Percentiles rank a stretch among this genome's conserved stretches.
These are phyloP conservation scores for Fusarium sp. DNA, from an alignment of 2,329 filamentous ascomycete species.

Conservation along the genomic window DNA sequence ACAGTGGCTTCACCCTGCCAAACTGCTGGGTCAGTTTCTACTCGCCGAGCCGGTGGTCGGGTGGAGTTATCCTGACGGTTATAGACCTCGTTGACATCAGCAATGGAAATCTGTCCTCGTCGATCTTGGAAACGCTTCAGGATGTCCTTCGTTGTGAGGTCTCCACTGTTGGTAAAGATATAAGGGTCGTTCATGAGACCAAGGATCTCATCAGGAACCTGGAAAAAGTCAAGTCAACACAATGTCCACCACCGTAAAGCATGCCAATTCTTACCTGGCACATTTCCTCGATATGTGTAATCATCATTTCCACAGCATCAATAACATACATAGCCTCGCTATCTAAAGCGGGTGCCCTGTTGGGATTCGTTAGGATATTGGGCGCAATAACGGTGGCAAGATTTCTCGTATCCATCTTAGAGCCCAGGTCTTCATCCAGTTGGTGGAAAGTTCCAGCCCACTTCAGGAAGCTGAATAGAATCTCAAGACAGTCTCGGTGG, in stretches of 20 bases:
- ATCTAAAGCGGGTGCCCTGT: slow-evolving; percentile 76
- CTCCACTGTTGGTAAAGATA: slow-evolving; percentile 83
- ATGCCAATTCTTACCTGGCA: slow-evolving; percentile 78
- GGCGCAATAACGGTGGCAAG: slow-evolving; percentile 97
- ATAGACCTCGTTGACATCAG: slow-evolving; percentile 68
- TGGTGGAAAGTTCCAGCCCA: slow-evolving; percentile 98
- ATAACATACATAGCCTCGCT: slow-evolving; percentile 93
- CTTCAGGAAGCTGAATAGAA: slow-evolving; percentile 94
- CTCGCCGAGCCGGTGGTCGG: slow-evolving; percentile 68
- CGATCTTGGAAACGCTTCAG: slow-evolving; percentile 92
- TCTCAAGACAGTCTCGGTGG: slow-evolving; percentile 93
- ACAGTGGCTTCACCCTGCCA: slow-evolving; percentile 89
- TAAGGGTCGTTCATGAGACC: slow-evolving; percentile 85
- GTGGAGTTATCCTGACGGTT: slow-evolving; percentile 69
- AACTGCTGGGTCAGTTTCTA: slow-evolving; percentile 88
- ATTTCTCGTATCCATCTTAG: slow-evolving; percentile 99
- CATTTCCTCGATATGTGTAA: slow-evolving; percentile 95
- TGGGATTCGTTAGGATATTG: slow-evolving; percentile 84
- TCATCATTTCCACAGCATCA: slow-evolving; percentile 89
- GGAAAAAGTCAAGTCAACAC: slow-evolving; percentile 32
- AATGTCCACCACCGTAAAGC: slow-evolving; percentile 27
- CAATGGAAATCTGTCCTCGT: slow-evolving; percentile 67
- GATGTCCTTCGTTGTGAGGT: slow-evolving; percentile 97
- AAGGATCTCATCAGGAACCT: slow-evolving; percentile 95
- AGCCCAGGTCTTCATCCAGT: slow-evolving; percentile 94